These are phyloP conservation scores for Flaveria robusta DNA, from an alignment of 129 eudicot genomes.

Conservation along the genomic window DNA sequence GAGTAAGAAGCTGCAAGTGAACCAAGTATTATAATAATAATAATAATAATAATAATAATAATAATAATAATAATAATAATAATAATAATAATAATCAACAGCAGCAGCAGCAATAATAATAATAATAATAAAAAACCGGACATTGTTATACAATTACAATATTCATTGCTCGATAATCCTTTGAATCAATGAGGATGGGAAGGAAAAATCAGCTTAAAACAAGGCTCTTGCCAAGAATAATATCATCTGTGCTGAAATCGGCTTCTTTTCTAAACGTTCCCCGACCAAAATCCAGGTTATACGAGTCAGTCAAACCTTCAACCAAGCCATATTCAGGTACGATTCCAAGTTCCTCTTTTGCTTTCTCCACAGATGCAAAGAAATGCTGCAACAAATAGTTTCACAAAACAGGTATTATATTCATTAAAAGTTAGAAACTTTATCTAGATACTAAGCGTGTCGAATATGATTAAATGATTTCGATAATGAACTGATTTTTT, in stretches of 20 bases:
- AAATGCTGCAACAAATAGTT: slow-evolving; percentile 68
- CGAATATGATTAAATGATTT: background rate
- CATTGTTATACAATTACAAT: slow-evolving; percentile 20
- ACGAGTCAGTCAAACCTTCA: slow-evolving; percentile 81
- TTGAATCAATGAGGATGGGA: slow-evolving; percentile 1
- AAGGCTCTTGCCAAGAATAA: slow-evolving; percentile 80
- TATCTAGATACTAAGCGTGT: background rate
- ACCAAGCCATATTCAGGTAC: slow-evolving; percentile 74
- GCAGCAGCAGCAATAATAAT: too few relatives aligned
- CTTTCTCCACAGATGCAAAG: slow-evolving; percentile 96
- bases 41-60: too few relatives aligned
- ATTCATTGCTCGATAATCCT: slow-evolving; percentile 29
- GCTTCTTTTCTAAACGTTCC: slow-evolving; percentile 89
- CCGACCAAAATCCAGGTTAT: slow-evolving; percentile 81
- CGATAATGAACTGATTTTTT: background rate
- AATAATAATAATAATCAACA: too few relatives aligned
- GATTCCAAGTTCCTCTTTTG: slow-evolving; percentile 80
- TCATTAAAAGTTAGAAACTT: slow-evolving; percentile 2
- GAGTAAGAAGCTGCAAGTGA: too few relatives aligned
- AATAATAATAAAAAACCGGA: too few relatives aligned
- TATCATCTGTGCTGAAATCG: slow-evolving; percentile 84
- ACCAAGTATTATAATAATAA: too few relatives aligned
- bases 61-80: too few relatives aligned
- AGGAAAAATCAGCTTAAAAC: slow-evolving; percentile 42
- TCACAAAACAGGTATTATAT: background rate